Evolutionary conservation across 2,329 filamentous ascomycete species (phyloP).

Genomic region (Alternaria brassicicola): DNA sequence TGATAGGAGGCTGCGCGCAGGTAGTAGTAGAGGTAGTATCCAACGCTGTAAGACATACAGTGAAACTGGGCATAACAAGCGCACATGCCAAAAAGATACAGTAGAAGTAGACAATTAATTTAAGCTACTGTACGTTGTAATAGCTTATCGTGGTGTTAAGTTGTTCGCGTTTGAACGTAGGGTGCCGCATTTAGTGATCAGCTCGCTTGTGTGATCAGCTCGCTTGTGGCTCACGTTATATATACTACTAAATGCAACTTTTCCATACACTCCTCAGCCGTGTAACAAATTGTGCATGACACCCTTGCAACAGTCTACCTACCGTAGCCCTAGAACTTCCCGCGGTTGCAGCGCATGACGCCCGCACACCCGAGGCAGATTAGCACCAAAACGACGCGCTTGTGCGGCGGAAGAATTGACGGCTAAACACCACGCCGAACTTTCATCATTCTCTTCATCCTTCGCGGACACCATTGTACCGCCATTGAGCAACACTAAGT

Average conservation of each 20-base stretch:
- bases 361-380: constrained; percentile 32
- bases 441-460: constrained; percentile 17
- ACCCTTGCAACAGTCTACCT: neutral
- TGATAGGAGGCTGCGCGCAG: too few relatives aligned
- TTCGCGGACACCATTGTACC: constrained; percentile 23
- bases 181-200: too few relatives aligned
- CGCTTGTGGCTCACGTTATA: too few relatives aligned
- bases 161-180: too few relatives aligned
- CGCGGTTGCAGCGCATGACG: constrained; percentile 11
- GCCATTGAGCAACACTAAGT: constrained; percentile 21
- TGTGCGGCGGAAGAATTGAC: constrained; percentile 40
- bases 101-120: too few relatives aligned
- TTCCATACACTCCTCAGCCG: neutral
- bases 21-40: too few relatives aligned
- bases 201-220: too few relatives aligned
- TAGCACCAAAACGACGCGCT: constrained; percentile 11
- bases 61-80: too few relatives aligned
- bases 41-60: too few relatives aligned
- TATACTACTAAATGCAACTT: neutral
- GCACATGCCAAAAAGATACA: too few relatives aligned
- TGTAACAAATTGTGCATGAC: neutral
- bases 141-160: too few relatives aligned
- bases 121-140: too few relatives aligned
- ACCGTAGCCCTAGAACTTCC: neutral
- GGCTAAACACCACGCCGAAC: constrained; percentile 36